Percentiles rank a stretch among this genome's conserved stretches.
Evolutionary conservation across 2,329 filamentous ascomycete genomes (phyloP).

Genomic region (Microcera coccophila): DNA sequence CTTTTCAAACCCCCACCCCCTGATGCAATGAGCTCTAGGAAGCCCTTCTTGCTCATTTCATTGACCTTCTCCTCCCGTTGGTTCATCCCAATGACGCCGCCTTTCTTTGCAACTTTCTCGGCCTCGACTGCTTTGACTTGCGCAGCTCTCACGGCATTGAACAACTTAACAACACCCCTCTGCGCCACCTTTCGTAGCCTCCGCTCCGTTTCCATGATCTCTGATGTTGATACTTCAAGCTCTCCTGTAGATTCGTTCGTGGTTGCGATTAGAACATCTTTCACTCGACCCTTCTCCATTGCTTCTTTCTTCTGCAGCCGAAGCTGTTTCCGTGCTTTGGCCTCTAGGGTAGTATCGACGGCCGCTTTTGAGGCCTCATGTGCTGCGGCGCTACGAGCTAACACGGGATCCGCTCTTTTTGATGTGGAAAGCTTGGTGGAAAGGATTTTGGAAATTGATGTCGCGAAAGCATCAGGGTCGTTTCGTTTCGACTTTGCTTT

Average conservation of each 20-base stretch:
- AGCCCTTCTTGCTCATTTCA: constrained; percentile 96
- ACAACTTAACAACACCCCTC: constrained; percentile 90
- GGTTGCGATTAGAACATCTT: constrained; percentile 71
- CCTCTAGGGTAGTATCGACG: constrained; percentile 73
- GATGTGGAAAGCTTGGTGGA: constrained; percentile 79
- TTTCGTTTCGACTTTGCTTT: constrained; percentile 74
- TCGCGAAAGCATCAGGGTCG: constrained; percentile 86
- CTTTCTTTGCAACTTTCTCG: constrained; percentile 62
- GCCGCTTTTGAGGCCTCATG: constrained; percentile 68
- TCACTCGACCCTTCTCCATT: constrained; percentile 80
- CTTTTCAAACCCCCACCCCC: constrained; percentile 59
- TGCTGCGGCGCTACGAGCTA: constrained; percentile 75
- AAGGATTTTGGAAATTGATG: constrained; percentile 88
- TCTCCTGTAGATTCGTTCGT: constrained; percentile 48
- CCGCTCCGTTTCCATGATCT: constrained; percentile 69
- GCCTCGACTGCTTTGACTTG: constrained; percentile 85
- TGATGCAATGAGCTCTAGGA: constrained; percentile 80
- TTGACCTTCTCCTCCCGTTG: constrained; percentile 83
- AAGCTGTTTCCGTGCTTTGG: constrained; percentile 74
- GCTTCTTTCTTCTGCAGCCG: constrained; percentile 75
- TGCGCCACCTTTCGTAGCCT: constrained; percentile 82
- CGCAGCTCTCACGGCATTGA: constrained; percentile 89
- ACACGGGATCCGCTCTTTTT: constrained; percentile 83
- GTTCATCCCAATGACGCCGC: constrained; percentile 73
- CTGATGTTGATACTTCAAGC: constrained; percentile 45